Evolutionary conservation across 257 asterid genomes (phyloP).

Genomic region (Nicotiana knightiana): DNA sequence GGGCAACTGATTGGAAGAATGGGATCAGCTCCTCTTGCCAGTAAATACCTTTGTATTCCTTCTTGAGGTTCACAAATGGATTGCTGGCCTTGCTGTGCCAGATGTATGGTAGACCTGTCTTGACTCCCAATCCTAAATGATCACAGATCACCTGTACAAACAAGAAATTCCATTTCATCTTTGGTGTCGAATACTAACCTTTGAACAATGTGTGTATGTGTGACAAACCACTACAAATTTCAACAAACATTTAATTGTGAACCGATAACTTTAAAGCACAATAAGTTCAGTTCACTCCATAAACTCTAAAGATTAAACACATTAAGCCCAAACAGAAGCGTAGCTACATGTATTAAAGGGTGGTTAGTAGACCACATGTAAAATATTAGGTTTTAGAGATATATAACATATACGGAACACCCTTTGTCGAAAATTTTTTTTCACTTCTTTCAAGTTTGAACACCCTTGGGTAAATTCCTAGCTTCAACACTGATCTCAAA

Average conservation of each 20-base stretch:
- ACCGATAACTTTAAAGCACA: neutral
- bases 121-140: constrained; percentile 53
- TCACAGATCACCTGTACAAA: constrained; percentile 50
- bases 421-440: no score
- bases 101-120: constrained; percentile 52
- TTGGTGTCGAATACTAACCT: neutral
- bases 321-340: neutral
- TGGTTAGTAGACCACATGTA: no score
- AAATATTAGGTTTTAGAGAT: no score
- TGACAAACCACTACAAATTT: neutral
- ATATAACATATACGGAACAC: no score
- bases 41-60: constrained; percentile 63
- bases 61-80: constrained; percentile 60
- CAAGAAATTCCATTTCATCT: neutral
- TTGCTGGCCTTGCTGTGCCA: constrained; percentile 81
- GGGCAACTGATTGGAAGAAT: constrained; percentile 42
- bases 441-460: no score
- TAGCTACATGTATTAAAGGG: no score
- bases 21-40: constrained; percentile 72
- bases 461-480: no score
- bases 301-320: neutral
- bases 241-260: neutral
- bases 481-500: neutral
- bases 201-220: neutral
- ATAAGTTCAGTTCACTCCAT: no score